These are phyloP conservation scores for Cryptosporidium ryanae DNA, from an alignment of 169 alveolate species.

Conservation along the genomic window DNA sequence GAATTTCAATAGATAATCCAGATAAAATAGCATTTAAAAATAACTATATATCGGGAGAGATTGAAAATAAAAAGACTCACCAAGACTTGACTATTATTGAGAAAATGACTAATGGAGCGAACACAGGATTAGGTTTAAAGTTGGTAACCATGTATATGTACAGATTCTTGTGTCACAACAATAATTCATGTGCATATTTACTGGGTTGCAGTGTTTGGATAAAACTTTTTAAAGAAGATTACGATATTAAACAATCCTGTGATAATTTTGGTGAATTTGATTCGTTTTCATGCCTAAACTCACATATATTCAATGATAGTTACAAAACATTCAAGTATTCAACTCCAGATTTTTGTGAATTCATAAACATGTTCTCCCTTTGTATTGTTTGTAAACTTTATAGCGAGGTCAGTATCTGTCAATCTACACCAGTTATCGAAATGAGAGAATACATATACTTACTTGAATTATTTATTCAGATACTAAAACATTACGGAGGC, in stretches of 20 bases:
- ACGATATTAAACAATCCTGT: background rate
- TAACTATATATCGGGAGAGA: background rate
- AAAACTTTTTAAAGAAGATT: constrained; percentile 3
- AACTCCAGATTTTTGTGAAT: constrained; percentile 30
- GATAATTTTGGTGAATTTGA: background rate
- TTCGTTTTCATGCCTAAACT: background rate
- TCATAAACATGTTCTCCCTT: constrained; percentile 43
- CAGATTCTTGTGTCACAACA: constrained; percentile 19
- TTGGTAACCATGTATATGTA: constrained; percentile 34
- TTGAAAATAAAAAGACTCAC: constrained; percentile 25
- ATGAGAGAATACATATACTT: constrained; percentile 20
- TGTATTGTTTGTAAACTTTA: constrained; percentile 31
- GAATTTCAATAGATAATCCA: constrained; percentile 24
- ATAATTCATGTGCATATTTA: constrained; percentile 27
- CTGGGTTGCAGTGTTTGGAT: constrained; percentile 27
- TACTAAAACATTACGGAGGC: constrained; percentile 40
- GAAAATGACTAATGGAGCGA: constrained; percentile 18
- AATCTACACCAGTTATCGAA: constrained; percentile 4
- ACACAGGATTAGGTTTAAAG: constrained; percentile 20
- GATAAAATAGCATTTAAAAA: constrained; percentile 18
- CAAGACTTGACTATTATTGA: constrained; percentile 15
- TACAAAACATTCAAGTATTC: constrained; percentile 42
- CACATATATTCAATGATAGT: constrained; percentile 27
- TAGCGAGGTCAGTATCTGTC: constrained; percentile 48
- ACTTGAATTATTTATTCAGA: constrained; percentile 10